phyloP scores from a whole-genome alignment of 805 yeast species.

The Metschnikowia noctiluminum region DNA sequence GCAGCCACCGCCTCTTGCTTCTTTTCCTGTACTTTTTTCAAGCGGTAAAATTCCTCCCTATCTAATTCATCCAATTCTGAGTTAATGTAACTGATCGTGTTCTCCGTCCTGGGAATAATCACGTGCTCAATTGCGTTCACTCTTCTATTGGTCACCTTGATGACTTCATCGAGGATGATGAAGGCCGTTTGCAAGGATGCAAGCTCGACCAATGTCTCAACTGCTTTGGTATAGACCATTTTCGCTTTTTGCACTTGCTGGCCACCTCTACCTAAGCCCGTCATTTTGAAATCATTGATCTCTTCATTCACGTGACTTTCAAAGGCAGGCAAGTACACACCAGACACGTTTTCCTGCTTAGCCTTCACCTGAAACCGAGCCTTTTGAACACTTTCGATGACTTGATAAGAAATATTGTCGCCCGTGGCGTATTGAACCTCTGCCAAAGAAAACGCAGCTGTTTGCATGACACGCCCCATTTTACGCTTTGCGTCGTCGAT shows the following conservation, averaged over 20 bases:
- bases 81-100: constrained; percentile 86
- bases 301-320: constrained; percentile 80
- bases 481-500: constrained; percentile 94
- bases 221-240: constrained; percentile 88
- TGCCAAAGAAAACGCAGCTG: constrained; percentile 95
- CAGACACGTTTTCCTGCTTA: constrained; percentile 93
- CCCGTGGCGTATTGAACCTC: constrained; percentile 98
- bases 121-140: constrained; percentile 99
- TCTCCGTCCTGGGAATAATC: constrained; percentile 95
- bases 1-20: constrained; percentile 76
- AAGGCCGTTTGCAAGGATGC: constrained; percentile 97
- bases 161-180: constrained; percentile 93
- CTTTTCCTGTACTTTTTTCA: constrained; percentile 94
- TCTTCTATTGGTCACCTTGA: constrained; percentile 96
- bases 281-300: constrained; percentile 90
- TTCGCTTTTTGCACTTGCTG: constrained; percentile 96
- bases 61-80: constrained; percentile 96
- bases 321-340: constrained; percentile 91
- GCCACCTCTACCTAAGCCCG: constrained; percentile 98
- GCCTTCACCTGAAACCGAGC: constrained; percentile 91
- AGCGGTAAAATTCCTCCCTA: constrained; percentile 95
- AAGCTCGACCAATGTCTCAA: constrained; percentile 92
- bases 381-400: constrained; percentile 86
- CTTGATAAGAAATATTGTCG: constrained; percentile 91
- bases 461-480: constrained; percentile 98